These are phyloP conservation scores for Sclerotinia borealis DNA, from an alignment of 2,329 filamentous ascomycete genomes.

Conservation along the genomic window DNA sequence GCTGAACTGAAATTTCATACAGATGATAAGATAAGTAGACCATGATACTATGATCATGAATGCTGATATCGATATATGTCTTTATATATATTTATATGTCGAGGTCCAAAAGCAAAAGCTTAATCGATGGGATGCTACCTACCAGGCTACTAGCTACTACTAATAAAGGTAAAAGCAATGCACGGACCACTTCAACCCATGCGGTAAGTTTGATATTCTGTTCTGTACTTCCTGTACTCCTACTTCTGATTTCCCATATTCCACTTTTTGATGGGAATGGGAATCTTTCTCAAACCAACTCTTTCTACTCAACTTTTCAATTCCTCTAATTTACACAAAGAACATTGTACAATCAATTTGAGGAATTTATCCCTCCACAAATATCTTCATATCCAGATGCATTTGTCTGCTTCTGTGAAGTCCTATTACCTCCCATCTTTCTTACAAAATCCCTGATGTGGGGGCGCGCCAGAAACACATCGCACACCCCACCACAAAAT, in stretches of 20 bases:
- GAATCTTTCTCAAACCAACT: neutral
- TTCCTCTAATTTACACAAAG: neutral
- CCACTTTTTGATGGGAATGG: neutral
- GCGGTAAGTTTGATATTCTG: neutral
- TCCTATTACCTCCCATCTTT: slow-evolving; percentile 30
- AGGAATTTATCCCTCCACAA: neutral
- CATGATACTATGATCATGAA: neutral
- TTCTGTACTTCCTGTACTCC: no score
- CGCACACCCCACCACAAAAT: slow-evolving; percentile 21
- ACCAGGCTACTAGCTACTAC: no score
- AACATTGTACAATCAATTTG: neutral
- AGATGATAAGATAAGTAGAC: no score
- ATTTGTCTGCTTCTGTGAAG: slow-evolving; percentile 31
- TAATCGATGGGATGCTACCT: no score
- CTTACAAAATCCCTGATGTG: slow-evolving; percentile 33
- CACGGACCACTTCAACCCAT: neutral
- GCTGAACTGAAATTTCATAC: neutral
- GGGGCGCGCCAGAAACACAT: slow-evolving; percentile 30
- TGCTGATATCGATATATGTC: neutral
- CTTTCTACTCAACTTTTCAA: neutral
- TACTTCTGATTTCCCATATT: no score
- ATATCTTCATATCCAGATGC: slow-evolving; percentile 30
- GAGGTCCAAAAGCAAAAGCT: no score
- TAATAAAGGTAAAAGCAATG: no score
- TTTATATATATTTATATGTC: no score